Conservation (phyloP, 2,329 filamentous ascomycete species). For the Trichophyton rubrum region DNA sequence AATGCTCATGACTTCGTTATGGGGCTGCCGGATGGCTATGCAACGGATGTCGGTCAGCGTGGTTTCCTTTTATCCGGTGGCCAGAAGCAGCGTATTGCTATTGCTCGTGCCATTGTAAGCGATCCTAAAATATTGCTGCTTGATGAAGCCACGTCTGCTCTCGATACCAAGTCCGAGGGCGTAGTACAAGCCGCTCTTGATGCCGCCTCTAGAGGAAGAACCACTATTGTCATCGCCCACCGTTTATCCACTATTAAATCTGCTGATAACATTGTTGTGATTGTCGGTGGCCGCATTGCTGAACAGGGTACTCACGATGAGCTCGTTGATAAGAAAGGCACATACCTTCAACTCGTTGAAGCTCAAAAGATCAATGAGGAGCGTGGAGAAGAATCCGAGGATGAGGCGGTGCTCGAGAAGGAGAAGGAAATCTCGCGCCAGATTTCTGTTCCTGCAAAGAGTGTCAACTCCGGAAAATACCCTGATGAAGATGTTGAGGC, state of each 20-base stretch:
- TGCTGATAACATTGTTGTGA: slow-evolving; percentile 92
- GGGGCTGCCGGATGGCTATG: slow-evolving; percentile 70
- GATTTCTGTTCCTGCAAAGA: slow-evolving; percentile 6
- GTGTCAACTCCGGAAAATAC: slow-evolving; percentile 16
- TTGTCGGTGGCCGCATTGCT: slow-evolving; percentile 71
- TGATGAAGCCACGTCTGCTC: slow-evolving; percentile 85
- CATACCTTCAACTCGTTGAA: slow-evolving; percentile 75
- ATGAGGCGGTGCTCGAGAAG: slow-evolving; percentile 22
- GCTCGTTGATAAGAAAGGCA: slow-evolving; percentile 55
- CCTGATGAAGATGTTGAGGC: slow-evolving; percentile 21
- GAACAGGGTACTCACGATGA: slow-evolving; percentile 84
- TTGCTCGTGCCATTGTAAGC: slow-evolving; percentile 78
- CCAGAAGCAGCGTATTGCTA: slow-evolving; percentile 93
- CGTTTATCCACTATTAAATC: slow-evolving; percentile 87
- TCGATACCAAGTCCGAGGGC: slow-evolving; percentile 90
- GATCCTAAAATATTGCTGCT: slow-evolving; percentile 86
- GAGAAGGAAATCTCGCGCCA: slow-evolving; percentile 9
- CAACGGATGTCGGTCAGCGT: slow-evolving; percentile 90
- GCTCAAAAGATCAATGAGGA: slow-evolving; percentile 67
- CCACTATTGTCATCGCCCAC: slow-evolving; percentile 93
- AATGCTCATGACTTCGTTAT: slow-evolving; percentile 90
- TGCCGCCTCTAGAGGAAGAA: slow-evolving; percentile 69
- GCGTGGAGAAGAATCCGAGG: slow-evolving; percentile 25
- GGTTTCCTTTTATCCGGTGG: slow-evolving; percentile 87
- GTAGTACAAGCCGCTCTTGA: slow-evolving; percentile 90